phyloP scores from a whole-genome alignment of 352 stramenopile species.

The Stramenopiles sp. region DNA sequence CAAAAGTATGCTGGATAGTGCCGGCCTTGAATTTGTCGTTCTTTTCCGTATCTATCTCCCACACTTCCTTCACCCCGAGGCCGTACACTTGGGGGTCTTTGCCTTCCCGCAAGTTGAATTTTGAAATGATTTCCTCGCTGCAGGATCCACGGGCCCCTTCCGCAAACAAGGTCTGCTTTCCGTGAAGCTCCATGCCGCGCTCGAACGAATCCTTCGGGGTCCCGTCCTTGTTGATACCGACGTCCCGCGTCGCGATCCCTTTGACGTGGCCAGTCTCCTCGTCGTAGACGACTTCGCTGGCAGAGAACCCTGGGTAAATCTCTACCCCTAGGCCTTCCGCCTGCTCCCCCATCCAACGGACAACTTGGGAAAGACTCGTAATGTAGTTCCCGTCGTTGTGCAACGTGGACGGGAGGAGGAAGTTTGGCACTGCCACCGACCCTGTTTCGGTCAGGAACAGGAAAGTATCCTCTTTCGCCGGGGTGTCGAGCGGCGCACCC shows the following conservation, averaged over 20 bases:
- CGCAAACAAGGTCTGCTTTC: conserved; percentile 85
- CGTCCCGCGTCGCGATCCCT: conserved; percentile 93
- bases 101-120: conserved; percentile 75
- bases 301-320: conserved; percentile 95
- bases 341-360: conserved; percentile 81
- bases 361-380: conserved; percentile 84
- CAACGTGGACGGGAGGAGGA: conserved; percentile 77
- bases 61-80: conserved; percentile 95
- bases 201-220: conserved; percentile 85
- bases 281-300: conserved; percentile 46
- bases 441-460: conserved; percentile 65
- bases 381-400: conserved; percentile 98
- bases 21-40: too few relatives aligned
- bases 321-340: conserved; percentile 93
- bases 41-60: conserved; percentile 30
- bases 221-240: conserved; percentile 89
- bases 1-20: conserved; percentile 96
- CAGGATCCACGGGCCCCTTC: conserved; percentile 91
- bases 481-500: conserved; percentile 62
- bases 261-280: too few relatives aligned
- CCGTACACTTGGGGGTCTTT: conserved; percentile 86
- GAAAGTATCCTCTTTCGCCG: conserved; percentile 81
- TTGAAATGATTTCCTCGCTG: conserved; percentile 83
- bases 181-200: conserved; percentile 87
- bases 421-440: conserved; percentile 58